Evolutionary conservation across 257 asterid genomes (phyloP), one percentile per base, ranked within the genome.

Genomic region (Petunia axillaris): DNA sequence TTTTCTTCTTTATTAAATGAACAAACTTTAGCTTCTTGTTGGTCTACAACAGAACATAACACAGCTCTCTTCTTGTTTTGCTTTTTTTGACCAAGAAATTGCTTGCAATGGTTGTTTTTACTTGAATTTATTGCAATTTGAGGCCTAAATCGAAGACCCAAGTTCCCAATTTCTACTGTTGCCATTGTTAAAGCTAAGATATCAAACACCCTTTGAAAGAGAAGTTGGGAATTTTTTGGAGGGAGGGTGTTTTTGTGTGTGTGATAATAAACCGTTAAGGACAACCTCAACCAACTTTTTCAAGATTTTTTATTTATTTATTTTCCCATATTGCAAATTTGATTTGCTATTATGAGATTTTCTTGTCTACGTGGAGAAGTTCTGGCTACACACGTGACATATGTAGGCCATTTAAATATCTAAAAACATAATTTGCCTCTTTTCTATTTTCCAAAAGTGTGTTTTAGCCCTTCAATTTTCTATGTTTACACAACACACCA

Each of bases 1-100:
- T 75, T 83, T 54, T 95, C 98, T 48, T 91, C 93, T 76, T 87
- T 77, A 4, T 87, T 88, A 79, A 93, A 77, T 7, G 71, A 62
- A 76, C 55, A 91, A 40, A 44, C 73, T 15, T 75, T 81, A 46
- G 46, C 48, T 6, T 62, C 39, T 68, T 76, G 79, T 85, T 85
- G 67, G 76, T 54, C 79, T 4, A 67, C 60, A 39, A 70, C 25
- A 15, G 11, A 40, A 6, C 65, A 76, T 46, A 8, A 66, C 57
- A 54, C n/a, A 60, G n/a, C 13, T 53, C 37, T 79, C 8, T 52
- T 38, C 57, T 78, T 44, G 55, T 58, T 53, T 74, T 52, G 46
- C 78, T 79, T 60, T 79, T 11, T 9, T 1, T 11, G 14, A 66
- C 52, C 35, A 59, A 13, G 14, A 36, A 6, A 55, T 36, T 8